Evolutionary conservation across 352 stramenopile genomes (phyloP).

Genomic region (Phytophthora sansomeana): DNA sequence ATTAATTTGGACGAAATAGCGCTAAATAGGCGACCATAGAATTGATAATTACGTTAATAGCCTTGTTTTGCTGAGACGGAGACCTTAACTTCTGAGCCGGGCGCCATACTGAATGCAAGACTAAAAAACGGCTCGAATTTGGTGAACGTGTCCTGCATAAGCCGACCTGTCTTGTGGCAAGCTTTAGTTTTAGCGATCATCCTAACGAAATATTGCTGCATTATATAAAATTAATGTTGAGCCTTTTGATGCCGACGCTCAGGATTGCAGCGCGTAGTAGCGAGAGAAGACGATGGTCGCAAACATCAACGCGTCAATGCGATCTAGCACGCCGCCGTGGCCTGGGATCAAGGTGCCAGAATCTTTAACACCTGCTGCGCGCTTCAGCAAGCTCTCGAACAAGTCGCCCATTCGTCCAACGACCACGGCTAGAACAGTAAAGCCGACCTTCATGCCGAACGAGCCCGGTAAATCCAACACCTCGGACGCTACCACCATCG

Average conservation of each 20-base stretch:
- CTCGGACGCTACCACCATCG: conserved; percentile 75
- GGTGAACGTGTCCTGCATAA: background rate
- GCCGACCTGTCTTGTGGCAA: too few species aligned
- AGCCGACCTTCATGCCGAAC: conserved; percentile 77
- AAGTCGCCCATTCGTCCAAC: conserved; percentile 95
- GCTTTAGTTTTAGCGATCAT: too few species aligned
- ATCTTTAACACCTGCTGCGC: conserved; percentile 94
- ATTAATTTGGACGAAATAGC: background rate
- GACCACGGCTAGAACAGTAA: conserved; percentile 91
- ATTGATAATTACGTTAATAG: background rate
- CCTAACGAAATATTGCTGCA: too few species aligned
- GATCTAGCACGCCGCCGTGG: conserved; percentile 95
- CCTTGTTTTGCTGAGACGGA: background rate
- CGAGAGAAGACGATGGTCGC: conserved; percentile 63
- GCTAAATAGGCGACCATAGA: too few species aligned
- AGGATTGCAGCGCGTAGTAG: conserved; percentile 49
- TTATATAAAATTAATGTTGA: background rate
- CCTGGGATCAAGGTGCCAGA: conserved; percentile 94
- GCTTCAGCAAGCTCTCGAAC: conserved; percentile 96
- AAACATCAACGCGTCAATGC: conserved; percentile 96
- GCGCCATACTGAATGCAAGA: background rate
- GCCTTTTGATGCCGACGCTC: background rate
- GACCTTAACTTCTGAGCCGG: background rate
- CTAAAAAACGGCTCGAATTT: conserved; percentile 1
- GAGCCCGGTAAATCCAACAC: conserved; percentile 81